Evolutionary conservation across 805 yeast genomes (phyloP), one percentile per base, ranked within the genome.

Genomic region (Wickerhamiella kurtzmanii): DNA sequence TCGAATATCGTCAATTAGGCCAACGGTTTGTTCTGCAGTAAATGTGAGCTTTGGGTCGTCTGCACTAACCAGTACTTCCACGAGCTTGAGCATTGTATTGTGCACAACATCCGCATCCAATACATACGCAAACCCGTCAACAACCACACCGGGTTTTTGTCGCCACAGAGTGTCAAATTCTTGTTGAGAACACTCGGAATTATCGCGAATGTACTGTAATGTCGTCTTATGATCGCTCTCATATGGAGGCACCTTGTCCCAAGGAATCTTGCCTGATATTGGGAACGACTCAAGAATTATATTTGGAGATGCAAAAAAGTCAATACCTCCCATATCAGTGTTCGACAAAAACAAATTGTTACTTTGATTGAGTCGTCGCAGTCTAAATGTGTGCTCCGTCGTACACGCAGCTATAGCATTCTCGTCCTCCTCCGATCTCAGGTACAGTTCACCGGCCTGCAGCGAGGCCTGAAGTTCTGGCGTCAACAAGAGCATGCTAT

Each of bases 321-420:
- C 20, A 5, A 59, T 36, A n/a, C 20, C 45, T 16, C 25, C 40
- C 8, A 22, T 45, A 1, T 19, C 25, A 8, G 56, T 47, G 11
- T 61, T 61, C 59, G 76, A 59, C 19, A 87, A 50, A 53, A 86
- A 60, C n/a, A 83, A 79, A 3, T 89, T 74, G 61, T 89, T 87
- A 5, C 96, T 82, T 61, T 89, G 96, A 59, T 85, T 84, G 28
- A 53, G 45, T 4, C 44, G 38, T 3, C 54, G 50, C 22, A 56
- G 28, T 9, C 41, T 8, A 32, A 50, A 53, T 5, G 60, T 56
- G 11, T 48, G 16, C 20, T 44, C 21, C 2, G 35, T 21, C 1
- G 60, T 55, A 46, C 60, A 56, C 11, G 53, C 48, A 11, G 18
- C 40, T 2, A 55, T 50, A 2, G 35, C 18, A 17, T 47, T 42